Evolutionary conservation across 176 grass and related monocot genomes (phyloP), one percentile per base, ranked within the genome.

Genomic region (Zoysia japonica): DNA sequence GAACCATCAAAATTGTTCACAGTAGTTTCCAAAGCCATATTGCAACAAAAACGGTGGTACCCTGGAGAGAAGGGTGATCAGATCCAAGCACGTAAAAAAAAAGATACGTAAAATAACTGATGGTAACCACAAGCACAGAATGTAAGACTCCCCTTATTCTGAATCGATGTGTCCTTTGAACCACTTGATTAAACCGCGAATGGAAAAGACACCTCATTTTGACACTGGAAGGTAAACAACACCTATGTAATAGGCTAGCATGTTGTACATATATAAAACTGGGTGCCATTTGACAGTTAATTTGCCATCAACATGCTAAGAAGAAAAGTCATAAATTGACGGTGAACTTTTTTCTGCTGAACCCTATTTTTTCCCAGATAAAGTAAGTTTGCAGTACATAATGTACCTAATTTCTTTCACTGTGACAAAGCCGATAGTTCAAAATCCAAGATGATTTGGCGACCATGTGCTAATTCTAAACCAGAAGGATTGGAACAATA

Each of bases 11-110:
- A 61, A 19, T 75, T 48, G n/a, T 79, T 76, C 68, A 61, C 35
- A 50, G 76, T 51, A 53, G 68, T 65, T 82, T 89, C 63, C 48
- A 65, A 90, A 13, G 68, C 72, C 87, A 89, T 89, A 65, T 89
- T 89, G 67, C 37, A 72, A 66, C 36, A 41, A 61, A 28, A 78
- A 72, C 12, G 74, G 60, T 43, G n/a, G 49, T 52, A 56, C 47
- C 67, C 77, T 81, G 87, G 12, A 81, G 44, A 50, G 49, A 77
- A 35, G 57, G 5, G 66, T 15, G n/a, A 72, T 77, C 47, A 86
- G 61, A 80, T 43, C 61, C 5, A 60, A 75, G 37, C n/a, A 77
- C 8, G 61, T 51, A 28, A 28, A 28, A 28, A 75, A 48, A 2
- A 36, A 42, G 0, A 16, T 49, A 80, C 67, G 28, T 80, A 17